Evolutionary conservation across 73 alveolate genomes (phyloP), one percentile per base, ranked within the genome.

Genomic region (Durusdinium trenchii): DNA sequence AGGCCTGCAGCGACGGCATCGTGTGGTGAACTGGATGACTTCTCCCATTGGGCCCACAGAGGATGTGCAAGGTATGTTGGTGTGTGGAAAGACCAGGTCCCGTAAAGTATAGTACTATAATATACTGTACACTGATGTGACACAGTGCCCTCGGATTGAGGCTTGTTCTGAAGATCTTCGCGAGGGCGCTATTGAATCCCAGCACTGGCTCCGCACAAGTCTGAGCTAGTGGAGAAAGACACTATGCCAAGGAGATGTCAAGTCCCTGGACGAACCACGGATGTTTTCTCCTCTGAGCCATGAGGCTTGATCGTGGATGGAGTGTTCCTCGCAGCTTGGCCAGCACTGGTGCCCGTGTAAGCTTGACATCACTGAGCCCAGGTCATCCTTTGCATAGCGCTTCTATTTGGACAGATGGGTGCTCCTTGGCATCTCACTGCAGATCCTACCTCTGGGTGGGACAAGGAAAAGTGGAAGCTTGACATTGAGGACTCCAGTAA

Each of bases 281-380:
- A 54, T 54, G 23, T 20, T 14, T 62, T 20, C 38, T 62, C 76
- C 50, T 48, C 36, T 18, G 83, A 4, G 61, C 45, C 20, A 16
- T 50, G 48, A 85, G 95, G 95, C n/a, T 67, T 87, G 85, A 43
- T 87, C 1, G 95, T 87, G 64, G 95, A 87, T 40, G 95, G 95
- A 30, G 46, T 75, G 35, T 69, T 87, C 51, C 95, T 64, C 23
- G 95, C 85, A 47, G 26, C 85, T 47, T 48, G 71, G 86, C 40
- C 18, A 46, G 51, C 52, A 73, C 20, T 73, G 84, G 40, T 38
- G 62, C 57, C 0, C 3, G 7, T 43, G 18, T 9, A n/a, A 67
- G 10, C 43, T 26, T 10, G 20, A 67, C n/a, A 23, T 60, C 73
- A 23, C 52, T 12, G 32, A 38, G 73, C 93, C 35, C 30, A 87